Percentiles rank a stretch among this genome's conserved stretches.
These are phyloP conservation scores for Lactarius hatsudake DNA, from an alignment of 768 basidiomycete species.

Conservation along the genomic window DNA sequence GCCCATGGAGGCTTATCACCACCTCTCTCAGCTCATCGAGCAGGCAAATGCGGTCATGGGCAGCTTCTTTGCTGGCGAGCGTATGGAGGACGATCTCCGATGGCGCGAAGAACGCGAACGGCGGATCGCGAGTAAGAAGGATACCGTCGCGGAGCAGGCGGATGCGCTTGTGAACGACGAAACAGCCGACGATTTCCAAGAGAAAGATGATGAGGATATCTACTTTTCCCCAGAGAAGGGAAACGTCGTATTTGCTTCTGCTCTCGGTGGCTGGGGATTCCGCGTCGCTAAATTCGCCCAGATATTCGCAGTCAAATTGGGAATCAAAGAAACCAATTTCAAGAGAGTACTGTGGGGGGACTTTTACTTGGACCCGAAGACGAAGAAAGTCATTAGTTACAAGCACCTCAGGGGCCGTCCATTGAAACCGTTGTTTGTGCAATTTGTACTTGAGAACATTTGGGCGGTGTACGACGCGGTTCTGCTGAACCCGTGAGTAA, in stretches of 20 bases:
- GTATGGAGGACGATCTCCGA: conserved; percentile 94
- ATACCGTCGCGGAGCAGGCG: conserved; percentile 60
- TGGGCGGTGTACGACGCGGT: conserved; percentile 97
- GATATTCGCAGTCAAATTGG: conserved; percentile 85
- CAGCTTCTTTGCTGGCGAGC: conserved; percentile 87
- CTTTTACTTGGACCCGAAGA: conserved; percentile 94
- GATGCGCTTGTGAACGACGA: conserved; percentile 58
- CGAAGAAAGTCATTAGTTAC: conserved; percentile 86
- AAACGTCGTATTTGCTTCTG: conserved; percentile 95
- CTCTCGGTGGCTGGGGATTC: conserved; percentile 98
- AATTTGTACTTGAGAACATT: conserved; percentile 94
- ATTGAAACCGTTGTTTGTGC: conserved; percentile 94
- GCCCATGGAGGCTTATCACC: conserved; percentile 91
- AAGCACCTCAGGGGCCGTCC: conserved; percentile 85
- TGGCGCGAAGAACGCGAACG: conserved; percentile 93
- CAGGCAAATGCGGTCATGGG: conserved; percentile 99
- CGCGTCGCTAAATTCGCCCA: conserved; percentile 91
- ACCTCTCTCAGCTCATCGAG: conserved; percentile 89
- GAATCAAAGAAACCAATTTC: conserved; percentile 84
- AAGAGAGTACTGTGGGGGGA: conserved; percentile 94
- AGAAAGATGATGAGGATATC: conserved; percentile 96
- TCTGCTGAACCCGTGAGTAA: conserved; percentile 79
- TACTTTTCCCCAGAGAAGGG: conserved; percentile 96
- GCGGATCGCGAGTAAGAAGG: conserved; percentile 73
- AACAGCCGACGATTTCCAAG: conserved; percentile 72